Evolutionary conservation across 2,329 filamentous ascomycete species (phyloP).

Genomic region (Pyrenochaeta sp.): DNA sequence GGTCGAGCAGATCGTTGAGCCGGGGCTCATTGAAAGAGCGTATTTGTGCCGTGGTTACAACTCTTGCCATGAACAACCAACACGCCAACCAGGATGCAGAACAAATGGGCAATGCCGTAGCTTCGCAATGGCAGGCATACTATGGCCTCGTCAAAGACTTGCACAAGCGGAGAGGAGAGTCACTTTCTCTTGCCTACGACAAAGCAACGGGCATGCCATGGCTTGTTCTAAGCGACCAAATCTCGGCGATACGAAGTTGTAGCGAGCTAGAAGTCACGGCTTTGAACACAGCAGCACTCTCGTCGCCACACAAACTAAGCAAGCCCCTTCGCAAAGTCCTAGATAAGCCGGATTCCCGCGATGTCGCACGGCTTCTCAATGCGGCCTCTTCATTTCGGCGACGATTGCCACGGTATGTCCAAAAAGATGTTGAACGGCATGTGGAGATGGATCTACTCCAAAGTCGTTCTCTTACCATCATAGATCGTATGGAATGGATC

Average conservation of each 20-base stretch:
- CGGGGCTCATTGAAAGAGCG: constrained; percentile 75
- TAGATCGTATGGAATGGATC: constrained; percentile 79
- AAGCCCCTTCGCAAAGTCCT: constrained; percentile 43
- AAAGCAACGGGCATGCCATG: constrained; percentile 75
- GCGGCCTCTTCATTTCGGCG: constrained; percentile 76
- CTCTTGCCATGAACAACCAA: constrained; percentile 72
- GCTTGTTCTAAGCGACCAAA: constrained; percentile 82
- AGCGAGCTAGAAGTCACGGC: constrained; percentile 78
- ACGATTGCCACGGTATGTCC: constrained; percentile 73
- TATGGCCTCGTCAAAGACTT: constrained; percentile 86
- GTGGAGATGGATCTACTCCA: constrained; percentile 78
- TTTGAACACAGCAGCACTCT: constrained; percentile 67
- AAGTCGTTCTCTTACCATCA: constrained; percentile 65
- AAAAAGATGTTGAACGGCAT: constrained; percentile 72
- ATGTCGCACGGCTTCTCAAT: constrained; percentile 70
- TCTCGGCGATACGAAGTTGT: constrained; percentile 81
- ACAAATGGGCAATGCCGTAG: constrained; percentile 75
- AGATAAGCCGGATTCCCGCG: constrained; percentile 51
- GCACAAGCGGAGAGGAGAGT: constrained; percentile 84
- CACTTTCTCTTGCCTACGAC: constrained; percentile 80
- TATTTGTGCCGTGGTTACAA: constrained; percentile 75
- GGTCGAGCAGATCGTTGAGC: constrained; percentile 15
- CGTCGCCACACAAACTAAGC: constrained; percentile 22
- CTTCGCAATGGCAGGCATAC: constrained; percentile 88
- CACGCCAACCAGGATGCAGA: constrained; percentile 76